Base-by-base conservation (phyloP, 257 asterid genomes). In the Nicotiana undulata region DNA sequence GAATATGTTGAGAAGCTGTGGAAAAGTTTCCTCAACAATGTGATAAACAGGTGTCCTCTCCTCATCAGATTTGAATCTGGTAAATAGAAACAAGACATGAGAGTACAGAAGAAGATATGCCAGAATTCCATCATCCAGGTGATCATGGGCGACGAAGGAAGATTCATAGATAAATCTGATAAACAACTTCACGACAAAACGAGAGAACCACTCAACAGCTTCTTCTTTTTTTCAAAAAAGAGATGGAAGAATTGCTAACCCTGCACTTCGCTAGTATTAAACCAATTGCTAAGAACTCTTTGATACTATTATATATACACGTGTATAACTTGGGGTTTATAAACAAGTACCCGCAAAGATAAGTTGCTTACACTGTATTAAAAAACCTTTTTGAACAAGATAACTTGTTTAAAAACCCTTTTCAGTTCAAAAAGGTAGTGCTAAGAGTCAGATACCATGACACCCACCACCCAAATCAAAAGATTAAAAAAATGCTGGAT, bases 21-120 rank as follows among this genome's bases (percentile, higher is more conserved):
- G 98, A 88, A 96, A 96, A 76, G 98, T 96, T 87, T 93, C 97
- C 76, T 89, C 98, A 81, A 96, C 98, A 80, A 96, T 89, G 86
- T 90, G 97, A 84, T 88, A 82, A 81, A 94, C 93, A 2, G 99
- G 98, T 24, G 89, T 31, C 89, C 99, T 93, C 86, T 96, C 98
- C 81, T 96, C 98, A 20, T 96, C 99, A 18, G 98, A 96, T 89
- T 96, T 96, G 90, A 96, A 96, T 95, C 99, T 96, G 92, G 44
- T 15, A 84, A 86, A 80, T 60, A 81, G 55, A 74, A 85, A 81
- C 10, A 55, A 10, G 24, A 44, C 20, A 60, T 75, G 58, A 32
- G 26, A 32, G 26, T 22, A 76, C 44, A 81, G 58, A n/a, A 44
- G 7, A 63, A 64, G 12, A 52, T 63, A 46, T 51, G 65, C 5